Base-by-base conservation (phyloP, 768 basidiomycete genomes). In the Amanita muscaria region DNA sequence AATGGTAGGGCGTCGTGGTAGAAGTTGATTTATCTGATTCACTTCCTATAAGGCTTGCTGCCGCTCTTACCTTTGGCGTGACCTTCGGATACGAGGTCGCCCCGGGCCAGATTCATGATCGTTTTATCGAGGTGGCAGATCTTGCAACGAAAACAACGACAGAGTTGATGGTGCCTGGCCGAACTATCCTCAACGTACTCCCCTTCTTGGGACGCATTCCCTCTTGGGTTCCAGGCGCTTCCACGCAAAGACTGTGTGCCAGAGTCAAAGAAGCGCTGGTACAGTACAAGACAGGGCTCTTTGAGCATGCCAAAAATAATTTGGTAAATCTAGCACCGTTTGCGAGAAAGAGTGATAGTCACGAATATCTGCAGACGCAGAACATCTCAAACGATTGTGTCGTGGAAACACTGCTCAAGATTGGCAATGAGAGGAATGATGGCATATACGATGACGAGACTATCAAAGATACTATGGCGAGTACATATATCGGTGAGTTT, bases 221-320 rank as follows among this genome's bases (percentile, higher is more conserved):
- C 5, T 23, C 38, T 3, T 51, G 47, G 50, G 24, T 51, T 16
- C 50, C 50, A 6, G 50, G 50, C 2, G 42, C 47, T 2, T 33
- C 38, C 1, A 41, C 48, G 37, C 47, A 51, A 32, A 46, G 12
- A 23, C 14, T 15, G 2, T 45, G 29, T n/a, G 31, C 23, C 5
- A 16, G 21, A 2, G 9, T 43, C 12, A 37, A 31, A 8, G 8
- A 31, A 4, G 15, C 16, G 3, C 3, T 30, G 15, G 7, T 22
- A 7, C 10, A n/a, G 37, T 23, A 39, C 15, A 29, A 29, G 23
- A 43, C 42, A 9, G 51, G 47, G 36, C 40, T 14, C 14, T 41
- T 42, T 19, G 9, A 41, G 2, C 19, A 19, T 29, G 25, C 30
- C n/a, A 10, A 30, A 16, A n/a, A 14, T 2, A 7, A 19, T 5